phyloP scores from a whole-genome alignment of 805 yeast genomes.

The Hanseniaspora mollemarum region DNA sequence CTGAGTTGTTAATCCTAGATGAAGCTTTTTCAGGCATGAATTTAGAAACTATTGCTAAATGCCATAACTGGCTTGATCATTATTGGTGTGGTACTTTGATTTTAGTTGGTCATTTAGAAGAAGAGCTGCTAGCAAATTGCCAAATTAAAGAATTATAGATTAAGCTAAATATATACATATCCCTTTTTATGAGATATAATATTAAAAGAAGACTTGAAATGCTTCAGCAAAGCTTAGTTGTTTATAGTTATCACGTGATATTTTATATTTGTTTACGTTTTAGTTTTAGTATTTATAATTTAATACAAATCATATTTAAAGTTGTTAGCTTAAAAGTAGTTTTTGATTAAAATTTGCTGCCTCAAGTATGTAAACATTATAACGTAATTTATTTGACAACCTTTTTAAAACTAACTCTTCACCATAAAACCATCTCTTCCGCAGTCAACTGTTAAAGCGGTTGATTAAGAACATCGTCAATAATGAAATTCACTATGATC shows the following conservation, averaged over 20 bases:
- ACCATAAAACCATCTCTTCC: too few species aligned
- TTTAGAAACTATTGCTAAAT: constrained; percentile 43
- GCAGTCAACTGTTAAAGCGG: too few species aligned
- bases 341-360: too few species aligned
- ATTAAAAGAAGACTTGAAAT: not conserved
- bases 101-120: constrained; percentile 64
- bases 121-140: constrained; percentile 69
- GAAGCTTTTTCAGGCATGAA: constrained; percentile 92
- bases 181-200: too few species aligned
- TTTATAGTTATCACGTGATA: not conserved
- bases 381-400: too few species aligned
- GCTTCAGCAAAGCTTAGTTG: not conserved
- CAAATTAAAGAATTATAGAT: constrained; percentile 20
- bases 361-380: too few species aligned
- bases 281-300: not conserved
- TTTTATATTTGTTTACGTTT: not conserved
- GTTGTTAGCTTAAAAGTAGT: too few species aligned
- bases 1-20: constrained; percentile 69
- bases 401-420: too few species aligned
- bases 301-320: too few species aligned
- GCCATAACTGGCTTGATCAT: constrained; percentile 40
- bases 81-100: constrained; percentile 59
- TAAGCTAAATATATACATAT: constrained; percentile 29
- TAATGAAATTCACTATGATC: too few species aligned
- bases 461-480: too few species aligned